phyloP scores from a whole-genome alignment of 2,329 filamentous ascomycete genomes.

The Neopestalotiopsis rosae region DNA sequence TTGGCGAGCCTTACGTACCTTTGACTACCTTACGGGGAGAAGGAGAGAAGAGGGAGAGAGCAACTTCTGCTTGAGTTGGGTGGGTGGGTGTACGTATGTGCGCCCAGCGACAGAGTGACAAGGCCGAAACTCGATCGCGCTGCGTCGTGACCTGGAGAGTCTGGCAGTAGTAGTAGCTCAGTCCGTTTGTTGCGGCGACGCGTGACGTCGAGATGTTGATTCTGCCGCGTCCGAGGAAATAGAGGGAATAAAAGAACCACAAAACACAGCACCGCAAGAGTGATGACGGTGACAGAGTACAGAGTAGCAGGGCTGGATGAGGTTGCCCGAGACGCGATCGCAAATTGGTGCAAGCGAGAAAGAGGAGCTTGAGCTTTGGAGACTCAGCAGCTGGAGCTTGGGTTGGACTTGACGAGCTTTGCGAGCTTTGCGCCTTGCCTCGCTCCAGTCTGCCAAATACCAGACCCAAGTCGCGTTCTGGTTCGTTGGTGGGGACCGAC shows the following conservation, averaged over 20 bases:
- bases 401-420: background rate
- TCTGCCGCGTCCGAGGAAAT: background rate
- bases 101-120: background rate
- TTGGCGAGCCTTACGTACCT: constrained; percentile 11
- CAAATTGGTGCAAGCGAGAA: constrained; percentile 14
- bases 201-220: background rate
- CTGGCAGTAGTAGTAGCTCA: background rate
- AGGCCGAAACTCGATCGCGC: background rate
- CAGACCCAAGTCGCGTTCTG: background rate
- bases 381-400: background rate
- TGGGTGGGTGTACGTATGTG: background rate
- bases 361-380: background rate
- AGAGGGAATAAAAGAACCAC: no score
- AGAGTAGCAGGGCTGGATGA: background rate
- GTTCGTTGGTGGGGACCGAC: background rate
- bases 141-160: background rate
- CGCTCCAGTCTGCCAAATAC: background rate
- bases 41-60: no score
- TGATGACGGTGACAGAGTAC: background rate
- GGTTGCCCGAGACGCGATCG: constrained; percentile 11
- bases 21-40: background rate
- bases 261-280: no score
- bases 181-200: background rate
- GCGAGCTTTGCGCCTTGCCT: constrained; percentile 6
- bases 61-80: background rate